Base-by-base conservation (phyloP, 345 rosid genomes). In the Moricandia moricandioides region DNA sequence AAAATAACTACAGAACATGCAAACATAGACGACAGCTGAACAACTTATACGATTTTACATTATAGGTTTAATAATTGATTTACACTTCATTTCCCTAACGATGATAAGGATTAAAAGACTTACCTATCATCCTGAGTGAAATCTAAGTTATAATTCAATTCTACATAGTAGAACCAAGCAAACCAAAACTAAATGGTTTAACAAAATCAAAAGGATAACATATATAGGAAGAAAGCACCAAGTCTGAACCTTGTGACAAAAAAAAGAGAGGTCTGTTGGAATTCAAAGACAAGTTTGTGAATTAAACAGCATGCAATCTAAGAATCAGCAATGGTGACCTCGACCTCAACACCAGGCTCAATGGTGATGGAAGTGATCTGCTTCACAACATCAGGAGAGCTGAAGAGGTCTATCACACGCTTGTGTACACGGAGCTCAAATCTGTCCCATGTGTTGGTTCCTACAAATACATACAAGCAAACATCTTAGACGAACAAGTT, bases 311-410 rank as follows among this genome's bases (percentile, higher is more conserved):
- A 33, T 5, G 72, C 51, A 1, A 47, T 73, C 62, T 73, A 73
- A 34, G 84, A 84, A 49, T 85, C 91, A 0, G 93, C 89, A 67
- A 89, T 89, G 6, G 91, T 89, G 57, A 89, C 91, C 70, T 88
- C 93, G 13, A 87, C 93, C 80, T 87, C 89, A 14, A 88, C 93
- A 75, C 93, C 91, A 65, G 89, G 89, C 76, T 89, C 91, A 61
- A 89, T 89, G 31, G 91, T 85, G 33, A 87, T 89, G 17, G 93
- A 87, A 27, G 91, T 89, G 60, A 89, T 89, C 82, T 89, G 94
- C 83, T 89, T 89, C 65, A 89, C 93, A 34, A 87, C 91, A 43
- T 87, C 91, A 0, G 93, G 87, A 4, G 93, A 87, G 78, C 89
- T 89, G 72, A 84, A 87, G 24, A 89, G 89, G 68, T 89, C 93